phyloP scores from a whole-genome alignment of 2,329 filamentous ascomycete genomes.

The Ceratocystis cacaofunesta region DNA sequence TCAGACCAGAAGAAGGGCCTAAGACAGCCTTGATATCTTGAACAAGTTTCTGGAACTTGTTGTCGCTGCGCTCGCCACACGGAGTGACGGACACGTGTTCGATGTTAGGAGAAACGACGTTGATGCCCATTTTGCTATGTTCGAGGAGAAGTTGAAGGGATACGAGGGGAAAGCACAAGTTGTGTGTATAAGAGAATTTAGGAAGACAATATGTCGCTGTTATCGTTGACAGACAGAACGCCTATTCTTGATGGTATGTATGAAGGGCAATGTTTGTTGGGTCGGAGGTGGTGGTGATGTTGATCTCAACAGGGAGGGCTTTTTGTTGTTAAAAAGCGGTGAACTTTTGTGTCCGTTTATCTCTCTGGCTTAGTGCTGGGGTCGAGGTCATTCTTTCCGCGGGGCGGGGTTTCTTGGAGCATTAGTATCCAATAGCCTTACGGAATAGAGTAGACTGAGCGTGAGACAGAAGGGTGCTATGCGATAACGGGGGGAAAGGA shows the following conservation, averaged over 20 bases:
- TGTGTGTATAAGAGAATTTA: background rate
- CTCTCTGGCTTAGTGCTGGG: slow-evolving; percentile 8
- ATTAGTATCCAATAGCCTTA: slow-evolving; percentile 11
- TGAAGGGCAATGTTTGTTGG: slow-evolving; percentile 3
- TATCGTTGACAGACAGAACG: background rate
- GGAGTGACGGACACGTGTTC: slow-evolving; percentile 8
- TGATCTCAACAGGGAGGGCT: background rate
- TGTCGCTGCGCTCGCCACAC: slow-evolving; percentile 18
- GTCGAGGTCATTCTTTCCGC: slow-evolving; percentile 9
- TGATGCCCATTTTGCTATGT: slow-evolving; percentile 13
- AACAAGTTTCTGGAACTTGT: slow-evolving; percentile 56
- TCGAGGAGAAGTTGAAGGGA: background rate
- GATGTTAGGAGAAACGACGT: slow-evolving; percentile 14
- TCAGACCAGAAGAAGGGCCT: slow-evolving; percentile 66
- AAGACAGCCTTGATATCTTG: slow-evolving; percentile 57
- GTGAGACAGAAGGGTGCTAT: background rate
- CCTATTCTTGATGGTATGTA: background rate
- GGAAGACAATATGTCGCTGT: background rate
- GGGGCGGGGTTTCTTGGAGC: slow-evolving; percentile 10
- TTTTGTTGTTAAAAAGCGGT: slow-evolving; percentile 12
- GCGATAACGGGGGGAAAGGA: too few species aligned
- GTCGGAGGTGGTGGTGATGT: background rate
- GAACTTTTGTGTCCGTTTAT: slow-evolving; percentile 8
- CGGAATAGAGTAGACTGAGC: background rate
- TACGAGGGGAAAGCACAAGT: background rate